Conservation (phyloP, 768 basidiomycete genomes). For the Hericium erinaceus region DNA sequence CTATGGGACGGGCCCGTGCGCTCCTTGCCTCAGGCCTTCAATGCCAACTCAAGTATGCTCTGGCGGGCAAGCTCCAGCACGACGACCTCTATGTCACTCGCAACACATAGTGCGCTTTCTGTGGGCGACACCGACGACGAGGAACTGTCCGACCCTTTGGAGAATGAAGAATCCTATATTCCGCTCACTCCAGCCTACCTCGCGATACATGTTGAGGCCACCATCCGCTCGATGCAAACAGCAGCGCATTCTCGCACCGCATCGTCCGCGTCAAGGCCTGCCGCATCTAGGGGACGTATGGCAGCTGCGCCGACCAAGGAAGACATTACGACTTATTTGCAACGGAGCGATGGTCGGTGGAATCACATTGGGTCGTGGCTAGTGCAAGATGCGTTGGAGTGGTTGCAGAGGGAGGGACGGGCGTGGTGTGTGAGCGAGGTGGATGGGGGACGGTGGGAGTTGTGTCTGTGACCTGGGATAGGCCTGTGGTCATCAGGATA, state of each 20-base stretch:
- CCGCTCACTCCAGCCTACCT: constrained; percentile 48
- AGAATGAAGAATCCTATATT: constrained; percentile 58
- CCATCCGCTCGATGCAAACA: constrained; percentile 29
- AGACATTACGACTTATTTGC: constrained; percentile 38
- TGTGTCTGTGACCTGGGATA: constrained; percentile 9
- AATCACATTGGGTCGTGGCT: constrained; percentile 52
- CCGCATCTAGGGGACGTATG: constrained; percentile 10
- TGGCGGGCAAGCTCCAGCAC: constrained; percentile 37
- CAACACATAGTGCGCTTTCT: constrained; percentile 9
- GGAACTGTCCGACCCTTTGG: constrained; percentile 51
- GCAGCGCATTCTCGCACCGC: constrained; percentile 2
- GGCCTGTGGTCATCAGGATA: background rate
- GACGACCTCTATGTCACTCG: constrained; percentile 10
- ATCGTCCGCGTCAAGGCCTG: constrained; percentile 3
- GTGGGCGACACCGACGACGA: constrained; percentile 27
- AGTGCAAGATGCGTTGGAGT: constrained; percentile 49
- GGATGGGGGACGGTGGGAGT: constrained; percentile 24
- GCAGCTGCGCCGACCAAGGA: constrained; percentile 28
- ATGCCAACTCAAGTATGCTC: constrained; percentile 18
- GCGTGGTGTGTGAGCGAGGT: constrained; percentile 24
- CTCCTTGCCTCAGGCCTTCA: constrained; percentile 18
- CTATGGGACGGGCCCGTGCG: constrained; percentile 60
- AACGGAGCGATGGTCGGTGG: constrained; percentile 54
- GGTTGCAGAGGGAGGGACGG: constrained; percentile 29
- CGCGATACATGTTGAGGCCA: constrained; percentile 35